phyloP scores from a whole-genome alignment of 2,329 filamentous ascomycete species.

The Blumeria hordei region DNA sequence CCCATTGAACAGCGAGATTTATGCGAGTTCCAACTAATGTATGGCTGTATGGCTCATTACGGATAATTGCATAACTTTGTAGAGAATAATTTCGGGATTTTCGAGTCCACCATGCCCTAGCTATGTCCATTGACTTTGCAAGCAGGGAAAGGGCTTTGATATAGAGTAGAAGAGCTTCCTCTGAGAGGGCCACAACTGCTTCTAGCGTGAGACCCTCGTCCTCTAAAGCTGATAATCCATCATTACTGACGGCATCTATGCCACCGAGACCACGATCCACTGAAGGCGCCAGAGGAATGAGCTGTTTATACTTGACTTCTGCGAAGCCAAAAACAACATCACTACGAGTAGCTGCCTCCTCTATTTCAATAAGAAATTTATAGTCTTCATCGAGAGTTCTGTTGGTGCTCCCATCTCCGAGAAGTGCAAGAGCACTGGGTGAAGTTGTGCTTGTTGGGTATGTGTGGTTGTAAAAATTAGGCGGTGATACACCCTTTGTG shows the following conservation, averaged over 20 bases:
- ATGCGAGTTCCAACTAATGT: slow-evolving; percentile 35
- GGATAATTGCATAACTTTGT: slow-evolving; percentile 17
- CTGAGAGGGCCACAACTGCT: slow-evolving; percentile 64
- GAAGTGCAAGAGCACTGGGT: slow-evolving; percentile 31
- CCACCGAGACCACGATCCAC: slow-evolving; percentile 46
- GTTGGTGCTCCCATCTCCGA: slow-evolving; percentile 39
- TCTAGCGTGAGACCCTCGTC: slow-evolving; percentile 65
- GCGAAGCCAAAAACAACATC: slow-evolving; percentile 96
- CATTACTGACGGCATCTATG: slow-evolving; percentile 24
- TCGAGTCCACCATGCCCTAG: slow-evolving; percentile 72
- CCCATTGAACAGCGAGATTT: slow-evolving; percentile 89
- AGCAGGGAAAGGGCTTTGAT: slow-evolving; percentile 81
- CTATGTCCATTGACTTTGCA: slow-evolving; percentile 87
- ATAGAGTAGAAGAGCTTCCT: slow-evolving; percentile 87
- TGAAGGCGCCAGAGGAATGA: slow-evolving; percentile 72
- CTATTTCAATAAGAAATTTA: slow-evolving; percentile 55
- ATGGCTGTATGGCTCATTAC: slow-evolving; percentile 19
- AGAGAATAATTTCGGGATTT: slow-evolving; percentile 41
- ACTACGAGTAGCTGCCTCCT: slow-evolving; percentile 77
- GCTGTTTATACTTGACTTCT: slow-evolving; percentile 93
- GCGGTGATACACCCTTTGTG: slow-evolving; percentile 43
- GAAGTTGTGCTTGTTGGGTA: slow-evolving; percentile 68
- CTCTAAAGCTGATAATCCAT: slow-evolving; percentile 29
- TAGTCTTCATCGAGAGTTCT: slow-evolving; percentile 53
- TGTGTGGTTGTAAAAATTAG: slow-evolving; percentile 38